These are phyloP conservation scores for Saccharomycopsis sp. DNA, from an alignment of 805 yeast genomes.

Conservation along the genomic window DNA sequence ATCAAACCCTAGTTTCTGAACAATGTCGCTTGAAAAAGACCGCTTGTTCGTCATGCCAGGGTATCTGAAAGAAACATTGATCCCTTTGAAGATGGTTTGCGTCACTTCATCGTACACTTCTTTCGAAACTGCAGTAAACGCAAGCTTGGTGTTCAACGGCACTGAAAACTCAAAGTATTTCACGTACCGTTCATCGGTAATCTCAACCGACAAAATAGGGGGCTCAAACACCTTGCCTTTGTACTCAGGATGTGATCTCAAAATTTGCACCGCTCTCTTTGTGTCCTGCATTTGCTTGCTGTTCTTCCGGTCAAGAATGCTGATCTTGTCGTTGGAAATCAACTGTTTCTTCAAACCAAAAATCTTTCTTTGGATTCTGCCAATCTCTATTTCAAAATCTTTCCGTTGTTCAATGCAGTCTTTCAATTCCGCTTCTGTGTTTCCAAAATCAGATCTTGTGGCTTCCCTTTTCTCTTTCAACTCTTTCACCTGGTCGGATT, in stretches of 20 bases:
- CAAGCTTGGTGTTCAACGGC: constrained; percentile 42
- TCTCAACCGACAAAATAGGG: constrained; percentile 56
- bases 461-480: constrained; percentile 23
- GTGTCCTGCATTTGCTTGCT: constrained; percentile 28
- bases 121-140: constrained; percentile 53
- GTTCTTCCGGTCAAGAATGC: constrained; percentile 32
- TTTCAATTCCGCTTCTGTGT: constrained; percentile 26
- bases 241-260: constrained; percentile 32
- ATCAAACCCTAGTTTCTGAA: constrained; percentile 58
- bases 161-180: constrained; percentile 50
- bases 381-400: constrained; percentile 29
- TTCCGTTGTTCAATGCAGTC: constrained; percentile 36
- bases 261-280: constrained; percentile 27
- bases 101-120: constrained; percentile 42
- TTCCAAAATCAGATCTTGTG: constrained; percentile 24
- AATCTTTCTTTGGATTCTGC: constrained; percentile 27
- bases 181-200: constrained; percentile 41
- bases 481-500: constrained; percentile 21
- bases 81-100: constrained; percentile 32
- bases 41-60: constrained; percentile 20
- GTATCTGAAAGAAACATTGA: constrained; percentile 53
- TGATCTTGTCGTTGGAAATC: constrained; percentile 43
- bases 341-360: constrained; percentile 30
- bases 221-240: constrained; percentile 54
- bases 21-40: constrained; percentile 27